Conservation (phyloP, 2,329 filamentous ascomycete species). For the Chrysoporthe deuterocubensis region DNA sequence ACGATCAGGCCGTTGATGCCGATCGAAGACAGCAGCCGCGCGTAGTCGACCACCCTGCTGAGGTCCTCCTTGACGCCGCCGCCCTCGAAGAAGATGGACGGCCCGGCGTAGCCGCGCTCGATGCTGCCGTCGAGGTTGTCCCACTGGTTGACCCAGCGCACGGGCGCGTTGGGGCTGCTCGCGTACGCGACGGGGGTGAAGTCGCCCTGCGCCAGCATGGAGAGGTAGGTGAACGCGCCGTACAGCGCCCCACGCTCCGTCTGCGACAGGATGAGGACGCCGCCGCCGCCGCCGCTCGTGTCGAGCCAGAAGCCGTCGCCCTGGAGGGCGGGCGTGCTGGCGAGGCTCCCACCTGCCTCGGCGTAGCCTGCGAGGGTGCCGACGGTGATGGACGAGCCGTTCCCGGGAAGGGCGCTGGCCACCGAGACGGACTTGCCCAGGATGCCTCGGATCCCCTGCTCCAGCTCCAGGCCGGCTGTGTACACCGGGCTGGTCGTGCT, state of each 20-base stretch:
- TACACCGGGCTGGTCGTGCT: conserved; percentile 60
- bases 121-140: conserved; percentile 72
- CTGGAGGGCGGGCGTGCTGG: conserved; percentile 45
- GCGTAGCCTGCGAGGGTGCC: conserved; percentile 52
- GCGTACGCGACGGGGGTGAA: conserved; percentile 51
- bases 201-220: conserved; percentile 64
- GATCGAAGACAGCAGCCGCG: conserved; percentile 68
- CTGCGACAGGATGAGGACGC: conserved; percentile 63
- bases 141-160: conserved; percentile 76
- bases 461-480: conserved; percentile 62
- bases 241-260: conserved; percentile 72
- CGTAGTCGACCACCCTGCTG: conserved; percentile 64
- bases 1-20: conserved; percentile 68
- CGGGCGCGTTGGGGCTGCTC: conserved; percentile 61
- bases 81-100: conserved; percentile 69
- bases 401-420: conserved; percentile 19
- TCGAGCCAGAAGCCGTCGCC: conserved; percentile 67
- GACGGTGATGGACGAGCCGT: conserved; percentile 47
- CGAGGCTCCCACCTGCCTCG: conserved; percentile 39
- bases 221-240: conserved; percentile 71
- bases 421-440: conserved; percentile 52
- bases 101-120: conserved; percentile 69
- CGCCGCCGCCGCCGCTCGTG: conserved; percentile 43
- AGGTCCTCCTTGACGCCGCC: conserved; percentile 61
- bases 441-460: conserved; percentile 60